Base-by-base conservation (phyloP, 2,329 filamentous ascomycete species). In the Aspergillus ustus region DNA sequence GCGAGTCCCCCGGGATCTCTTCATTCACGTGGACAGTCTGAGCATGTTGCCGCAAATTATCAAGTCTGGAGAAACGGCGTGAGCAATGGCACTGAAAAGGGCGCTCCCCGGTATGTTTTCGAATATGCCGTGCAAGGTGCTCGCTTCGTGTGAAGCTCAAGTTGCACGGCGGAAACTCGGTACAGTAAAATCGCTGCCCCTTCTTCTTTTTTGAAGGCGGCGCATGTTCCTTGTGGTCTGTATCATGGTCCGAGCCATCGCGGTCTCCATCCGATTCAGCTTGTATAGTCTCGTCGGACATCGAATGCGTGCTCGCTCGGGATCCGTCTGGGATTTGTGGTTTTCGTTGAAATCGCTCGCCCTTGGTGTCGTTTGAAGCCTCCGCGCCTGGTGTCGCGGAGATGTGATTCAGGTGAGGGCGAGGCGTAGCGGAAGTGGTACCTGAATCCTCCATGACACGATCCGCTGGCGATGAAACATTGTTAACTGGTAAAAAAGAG, bases 1-100 rank as follows among this genome's bases (percentile, higher is more conserved):
- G 85, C 1, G 95, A 98, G 75, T 97, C 93, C 45, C 89, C 88
- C 3, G 95, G 95, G 37, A 99, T 99, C 60, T 97, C 93, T 75
- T 98, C 95, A 75, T 98, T 97, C 61, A 96, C 91, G 75, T 99
- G 95, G 1, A 99, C 95, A 0, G 95, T 98, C 77, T 97, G 93
- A 49, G 95, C 95, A 82, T 99, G 95, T 75, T 99, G 95, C 62
- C 95, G 88, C 55, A 99, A 82, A 73, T 99, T 99, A 77, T 99
- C 94, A 50, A 98, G 85, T 52, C 94, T 87, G 9, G 95, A 98
- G 75, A 99, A 99, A 59, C 93, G 87, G 54, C 95, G 87, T 2
- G 90, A 92, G 77, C 95, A 99, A 77, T 98, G 95, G 69, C 95
- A 99, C 77, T 96, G 91, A 71, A 98, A 99, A 0, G 95, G 95